Evolutionary conservation across 768 basidiomycete species (phyloP), one percentile per base, ranked within the genome.

Genomic region (Suillus discolor): DNA sequence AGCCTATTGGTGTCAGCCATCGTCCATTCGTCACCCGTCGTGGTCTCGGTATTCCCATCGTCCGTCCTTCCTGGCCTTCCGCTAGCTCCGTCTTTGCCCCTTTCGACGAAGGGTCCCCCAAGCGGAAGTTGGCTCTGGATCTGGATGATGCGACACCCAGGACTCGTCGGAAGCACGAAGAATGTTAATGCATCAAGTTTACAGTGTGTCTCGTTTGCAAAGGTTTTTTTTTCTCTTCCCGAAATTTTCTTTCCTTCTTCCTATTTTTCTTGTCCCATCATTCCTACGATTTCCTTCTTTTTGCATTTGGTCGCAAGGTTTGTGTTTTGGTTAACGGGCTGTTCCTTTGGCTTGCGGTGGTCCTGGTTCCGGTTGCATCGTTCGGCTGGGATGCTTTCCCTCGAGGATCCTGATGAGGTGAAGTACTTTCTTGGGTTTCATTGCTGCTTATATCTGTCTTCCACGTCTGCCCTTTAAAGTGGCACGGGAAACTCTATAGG

Each of bases 261-360:
- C 15, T 25, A 5, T 16, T 7, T 25, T 23, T 5, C 9, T 2
- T 38, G 8, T 57, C 15, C 11, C 20, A 44, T 44, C 42, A 20
- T 3, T 57, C 57, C 13, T 8, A 15, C 15, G 13, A 23, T 57
- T 16, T 1, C 23, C 25, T 59, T 16, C 38, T 25, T 25, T 57
- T n/a, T n/a, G 54, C 54, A 23, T 16, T 41, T 9, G 4, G 23
- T 41, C 11, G 23, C 57, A 25, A 11, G 39, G 16, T 6, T 59
- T 57, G 15, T 23, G 36, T 57, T 57, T 38, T 57, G 7, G 15
- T 57, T 57, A 38, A 54, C 36, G 38, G 20, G 36, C 57, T 15
- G 15, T 57, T 23, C 57, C 57, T 38, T n/a, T 57, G 57, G 57
- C n/a, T 34, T 57, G 36, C 57, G 57, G 57, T 25, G 57, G 57